Evolutionary conservation across 352 stramenopile species (phyloP), one percentile per base, ranked within the genome.

Genomic region (Pythium sukuiense): DNA sequence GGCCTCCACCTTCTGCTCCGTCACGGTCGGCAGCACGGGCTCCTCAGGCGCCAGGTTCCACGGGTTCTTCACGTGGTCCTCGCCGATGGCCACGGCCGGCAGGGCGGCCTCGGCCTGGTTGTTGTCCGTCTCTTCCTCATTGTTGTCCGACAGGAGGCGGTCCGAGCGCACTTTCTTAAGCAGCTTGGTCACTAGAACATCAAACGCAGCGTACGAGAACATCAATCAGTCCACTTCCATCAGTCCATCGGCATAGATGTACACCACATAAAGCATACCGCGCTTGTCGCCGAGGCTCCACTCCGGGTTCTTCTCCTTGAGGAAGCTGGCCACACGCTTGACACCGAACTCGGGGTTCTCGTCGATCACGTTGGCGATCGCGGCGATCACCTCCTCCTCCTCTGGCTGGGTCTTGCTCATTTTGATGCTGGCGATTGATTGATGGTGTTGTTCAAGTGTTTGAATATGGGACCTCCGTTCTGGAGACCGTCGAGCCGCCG

Each of bases 251-350:
- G 52, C 27, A 20, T 48, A 37, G 37, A 16, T 32, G 3, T 9
- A 7, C 49, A 24, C 20, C 20, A 24, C 9, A 32, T 20, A 29
- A n/a, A 80, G 20, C 76, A 27, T 61, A 90, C 82, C 76, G 76
- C 81, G 73, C 74, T 90, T 91, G 49, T 93, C 85, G 55, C 77
- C 76, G 46, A 93, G 71, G 37, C 76, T 73, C 85, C 83, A 93
- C 64, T 88, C 70, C 30, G 79, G 81, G 71, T 90, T 88, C 60
- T 73, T 70, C 61, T 78, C 71, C 72, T 90, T 92, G 73, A 92
- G 52, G 55, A 70, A 57, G 57, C 52, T 79, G 27, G 76, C 70
- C 26, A 92, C 77, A 60, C 83, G 82, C 79, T 91, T 91, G 67
- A 79, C 72, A 61, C 84, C 83, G 59, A 91, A 91, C 11, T 90